Percentiles rank a stretch among this genome's conserved stretches.
phyloP scores from a whole-genome alignment of 2,329 filamentous ascomycete species.

The Clonostachys sp. region DNA sequence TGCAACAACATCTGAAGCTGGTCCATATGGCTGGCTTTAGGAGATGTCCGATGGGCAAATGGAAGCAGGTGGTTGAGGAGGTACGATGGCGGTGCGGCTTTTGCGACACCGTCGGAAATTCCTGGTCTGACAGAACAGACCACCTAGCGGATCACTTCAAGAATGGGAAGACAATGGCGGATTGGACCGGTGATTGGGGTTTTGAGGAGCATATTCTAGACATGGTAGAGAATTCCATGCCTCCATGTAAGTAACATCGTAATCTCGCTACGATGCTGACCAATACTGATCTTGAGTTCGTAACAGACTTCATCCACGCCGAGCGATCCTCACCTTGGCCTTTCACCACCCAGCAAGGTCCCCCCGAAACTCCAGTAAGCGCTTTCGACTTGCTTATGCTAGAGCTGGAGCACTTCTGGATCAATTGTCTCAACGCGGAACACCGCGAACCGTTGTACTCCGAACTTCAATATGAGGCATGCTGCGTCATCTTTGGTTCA shows the following conservation, averaged over 20 bases:
- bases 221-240: constrained; percentile 30
- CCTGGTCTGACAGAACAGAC: constrained; percentile 24
- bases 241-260: constrained; percentile 17
- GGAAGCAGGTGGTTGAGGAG: constrained; percentile 21
- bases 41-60: constrained; percentile 35
- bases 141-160: constrained; percentile 34
- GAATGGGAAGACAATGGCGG: constrained; percentile 27
- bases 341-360: constrained; percentile 13
- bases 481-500: constrained; percentile 50
- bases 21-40: constrained; percentile 30
- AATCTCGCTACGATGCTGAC: too few species aligned
- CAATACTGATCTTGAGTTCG: neutral
- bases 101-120: constrained; percentile 22
- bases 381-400: constrained; percentile 57
- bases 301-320: constrained; percentile 5
- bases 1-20: constrained; percentile 29
- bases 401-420: constrained; percentile 48
- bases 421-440: constrained; percentile 35
- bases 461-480: constrained; percentile 54
- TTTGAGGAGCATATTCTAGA: constrained; percentile 26
- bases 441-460: constrained; percentile 39
- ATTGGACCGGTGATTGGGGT: constrained; percentile 33
- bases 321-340: constrained; percentile 4
- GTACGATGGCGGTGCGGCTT: constrained; percentile 27
- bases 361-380: constrained; percentile 44